Percentiles rank a stretch among this genome's conserved stretches.
Conservation (phyloP, 257 asterid genomes). For the Ballota nigra region DNA sequence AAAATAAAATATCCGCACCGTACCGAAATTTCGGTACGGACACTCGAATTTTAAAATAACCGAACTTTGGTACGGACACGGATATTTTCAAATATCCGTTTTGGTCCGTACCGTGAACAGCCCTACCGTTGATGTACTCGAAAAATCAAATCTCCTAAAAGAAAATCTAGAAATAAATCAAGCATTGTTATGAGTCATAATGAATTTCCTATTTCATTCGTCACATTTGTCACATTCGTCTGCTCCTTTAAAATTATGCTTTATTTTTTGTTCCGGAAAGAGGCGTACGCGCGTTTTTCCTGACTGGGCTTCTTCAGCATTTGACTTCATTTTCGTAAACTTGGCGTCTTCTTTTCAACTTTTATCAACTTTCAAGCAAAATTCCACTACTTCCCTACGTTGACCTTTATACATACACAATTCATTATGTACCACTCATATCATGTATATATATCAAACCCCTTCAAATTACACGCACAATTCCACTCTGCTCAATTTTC, state of each 20-base stretch:
- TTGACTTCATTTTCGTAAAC: constrained; percentile 8
- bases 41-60: too few relatives aligned
- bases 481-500: constrained; percentile 3
- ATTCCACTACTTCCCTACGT: constrained; percentile 30
- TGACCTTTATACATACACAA: constrained; percentile 28
- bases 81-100: too few relatives aligned
- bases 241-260: background rate
- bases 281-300: background rate
- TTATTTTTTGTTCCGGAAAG: background rate
- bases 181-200: background rate
- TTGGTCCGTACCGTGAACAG: too few relatives aligned
- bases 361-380: constrained; percentile 34
- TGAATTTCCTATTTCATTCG: background rate
- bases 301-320: constrained; percentile 1
- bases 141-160: too few relatives aligned
- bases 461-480: background rate
- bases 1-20: too few relatives aligned
- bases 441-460: background rate
- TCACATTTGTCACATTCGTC: background rate
- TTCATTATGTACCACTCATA: background rate
- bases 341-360: constrained; percentile 23
- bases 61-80: too few relatives aligned
- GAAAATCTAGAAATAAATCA: background rate
- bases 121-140: too few relatives aligned
- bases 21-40: too few relatives aligned